A percentile compares a stretch with the other conserved stretches of the same genome.
These are phyloP conservation scores for Pharus latifolius DNA, from an alignment of 176 grass and related monocot species.

Conservation along the genomic window DNA sequence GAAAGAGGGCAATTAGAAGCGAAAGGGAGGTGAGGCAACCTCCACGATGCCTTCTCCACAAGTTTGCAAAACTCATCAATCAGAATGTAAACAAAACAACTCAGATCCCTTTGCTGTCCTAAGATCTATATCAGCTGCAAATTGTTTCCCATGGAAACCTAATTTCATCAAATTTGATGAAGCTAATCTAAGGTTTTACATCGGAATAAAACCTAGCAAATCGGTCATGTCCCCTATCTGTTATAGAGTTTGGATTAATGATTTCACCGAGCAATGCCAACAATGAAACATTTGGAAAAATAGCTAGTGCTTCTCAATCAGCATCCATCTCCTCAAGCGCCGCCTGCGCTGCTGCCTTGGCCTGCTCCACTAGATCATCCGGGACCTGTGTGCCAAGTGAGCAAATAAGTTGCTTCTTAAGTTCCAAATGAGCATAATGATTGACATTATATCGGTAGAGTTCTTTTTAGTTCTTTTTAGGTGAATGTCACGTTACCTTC, in stretches of 20 bases:
- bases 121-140: no score
- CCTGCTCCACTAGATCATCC: slow-evolving; percentile 50
- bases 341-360: slow-evolving; percentile 50
- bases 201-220: slow-evolving; percentile 5
- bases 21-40: no score
- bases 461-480: no score
- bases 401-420: background rate
- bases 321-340: slow-evolving; percentile 83
- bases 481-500: slow-evolving; percentile 37
- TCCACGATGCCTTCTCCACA: no score
- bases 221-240: background rate
- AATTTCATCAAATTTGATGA: background rate
- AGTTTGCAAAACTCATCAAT: no score
- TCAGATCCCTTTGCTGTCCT: background rate
- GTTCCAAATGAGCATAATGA: no score
- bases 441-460: no score
- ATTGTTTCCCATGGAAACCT: background rate
- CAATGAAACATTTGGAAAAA: background rate
- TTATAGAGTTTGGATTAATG: background rate
- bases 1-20: no score
- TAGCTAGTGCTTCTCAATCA: slow-evolving; percentile 20
- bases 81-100: background rate
- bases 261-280: background rate
- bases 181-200: background rate
- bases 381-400: slow-evolving; percentile 42